Base-by-base conservation (phyloP, 768 basidiomycete species). In the Megacollybia marginata region DNA sequence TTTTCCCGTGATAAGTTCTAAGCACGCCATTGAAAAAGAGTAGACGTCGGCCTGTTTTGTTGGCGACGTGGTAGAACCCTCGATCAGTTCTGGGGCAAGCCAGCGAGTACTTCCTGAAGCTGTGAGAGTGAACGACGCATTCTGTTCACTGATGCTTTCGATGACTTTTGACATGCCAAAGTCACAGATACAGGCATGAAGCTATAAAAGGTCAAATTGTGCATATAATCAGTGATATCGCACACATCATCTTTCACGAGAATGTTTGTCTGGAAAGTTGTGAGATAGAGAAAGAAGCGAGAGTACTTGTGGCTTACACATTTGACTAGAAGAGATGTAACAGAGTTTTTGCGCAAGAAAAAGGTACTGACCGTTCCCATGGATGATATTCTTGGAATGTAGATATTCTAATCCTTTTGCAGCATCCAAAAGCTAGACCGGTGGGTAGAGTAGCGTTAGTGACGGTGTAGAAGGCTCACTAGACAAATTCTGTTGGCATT, bases 111-210 rank as follows among this genome's bases (percentile, higher is more conserved):
- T 73, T 9, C 71, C 70, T 5, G 69, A 69, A n/a, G 64, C 62
- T 1, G 78, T 76, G 47, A 82, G 62, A 4, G 72, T 74, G n/a
- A 65, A 58, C 23, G 75, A 72, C 33, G 70, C 69, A 23, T 66
- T 58, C 50, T 62, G 73, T 49, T 78, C 78, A 1, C 78, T 75
- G 28, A 82, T 70, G 40, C 81, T 79, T 51, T 76, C 75, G 34
- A 83, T 71, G 28, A 82, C 66, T 57, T 78, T 80, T 15, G 82
- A 76, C 65, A 83, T 75, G 40, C 81, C 80, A 58, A 84, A 83
- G 55, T 84, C 82, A 52, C 76, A 78, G 12, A 84, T 76, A 32
- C 75, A 68, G 20, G 80, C 74, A 53, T 75, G 65, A 11, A 71
- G 74, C 81, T 82, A 46, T 5, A 33, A 28, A 48, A 51, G 36